Evolutionary conservation across 129 eudicot species (phyloP), one percentile per base, ranked within the genome.

Genomic region (Ambrosia trifida): DNA sequence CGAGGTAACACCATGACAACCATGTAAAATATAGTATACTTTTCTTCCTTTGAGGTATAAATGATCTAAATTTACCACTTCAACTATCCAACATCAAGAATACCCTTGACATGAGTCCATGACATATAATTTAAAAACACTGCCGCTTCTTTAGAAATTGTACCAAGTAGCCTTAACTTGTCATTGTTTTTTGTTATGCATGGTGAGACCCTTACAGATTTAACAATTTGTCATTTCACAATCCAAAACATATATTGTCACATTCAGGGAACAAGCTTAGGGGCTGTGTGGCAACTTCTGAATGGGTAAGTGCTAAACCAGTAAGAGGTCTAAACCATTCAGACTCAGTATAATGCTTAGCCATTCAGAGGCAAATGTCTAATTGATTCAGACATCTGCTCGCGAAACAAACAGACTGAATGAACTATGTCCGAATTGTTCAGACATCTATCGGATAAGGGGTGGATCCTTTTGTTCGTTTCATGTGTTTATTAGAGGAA

Each of bases 131-230:
- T 5, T 35, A 35, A 62, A 28, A 62, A 28, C 17, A 9, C 3
- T 35, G 35, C 46, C 47, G 16, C 46, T 16, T 36, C 20, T 61
- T 61, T 61, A 13, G 65, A 30, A 59, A 59, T 45, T 61, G 16
- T 61, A 62, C 16, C 30, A 16, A 62, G 28, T 16, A 62, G 47
- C 47, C 68, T 14, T 62, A 31, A 36, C 47, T 36, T 60, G 7
- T 16, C 68, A 62, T 35, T 30, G 65, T 59, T 35, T 35, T 7
- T 35, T n/a, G 49, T 32, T 46, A 45, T 73, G 61, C 24, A 62
- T 73, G 66, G 77, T 63, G 52, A 13, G 63, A 74, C 64, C 78
- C 65, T 24, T 74, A 16, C 1, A 50, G 3, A 62, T 18, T 61
- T 73, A 28, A 18, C 24, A 33, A 46, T 5, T 62, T 49, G 62